Base-by-base conservation (phyloP, 106 monocot species). In the Chionographis japonica region DNA sequence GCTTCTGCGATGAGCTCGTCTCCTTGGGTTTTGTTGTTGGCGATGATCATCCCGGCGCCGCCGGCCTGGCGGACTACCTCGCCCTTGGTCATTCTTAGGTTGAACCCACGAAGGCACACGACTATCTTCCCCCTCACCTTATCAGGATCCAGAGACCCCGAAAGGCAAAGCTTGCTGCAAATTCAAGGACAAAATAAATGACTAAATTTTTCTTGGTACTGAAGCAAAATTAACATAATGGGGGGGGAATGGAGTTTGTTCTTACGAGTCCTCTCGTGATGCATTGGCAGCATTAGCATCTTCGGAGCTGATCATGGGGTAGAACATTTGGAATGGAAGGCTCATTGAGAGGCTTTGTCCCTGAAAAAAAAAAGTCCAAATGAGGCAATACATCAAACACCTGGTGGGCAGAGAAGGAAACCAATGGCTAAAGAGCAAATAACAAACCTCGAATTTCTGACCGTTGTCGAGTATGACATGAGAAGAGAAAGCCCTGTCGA, bases 81-180 rank as follows among this genome's bases (percentile, higher is more conserved):
- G 8, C 84, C 81, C 57, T 81, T 81, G 15, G 58, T 72, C 14
- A 78, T 65, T 20, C 70, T 52, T 2, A 50, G 66, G 51, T 50
- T 61, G 12, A 46, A 36, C 10, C 81, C 84, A 0, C 78, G 68
- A 15, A 35, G 41, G 60, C 88, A 88, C 27, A 78, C 72, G 13
- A 88, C 81, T 18, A 88, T 78, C 80, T 75, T 88, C 37, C 88
- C 84, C 41, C 60, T 70, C 39, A 74, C 82, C 59, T 89, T 81
- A 20, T 56, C 40, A 5, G 71, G 73, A 42, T 82, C 74, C 2
- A 85, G 58, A 8, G 79, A 62, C 1, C 46, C 61, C 42, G 3
- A 0, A 3, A 66, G 40, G 46, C 89, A 85, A 10, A 69, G 27
- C 8, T 19, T 14, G 3, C 88, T 84, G 76, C 60, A 59, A 16